These are phyloP conservation scores for Triticum dicoccoides DNA, from an alignment of 176 grass and related monocot species.

Conservation along the genomic window DNA sequence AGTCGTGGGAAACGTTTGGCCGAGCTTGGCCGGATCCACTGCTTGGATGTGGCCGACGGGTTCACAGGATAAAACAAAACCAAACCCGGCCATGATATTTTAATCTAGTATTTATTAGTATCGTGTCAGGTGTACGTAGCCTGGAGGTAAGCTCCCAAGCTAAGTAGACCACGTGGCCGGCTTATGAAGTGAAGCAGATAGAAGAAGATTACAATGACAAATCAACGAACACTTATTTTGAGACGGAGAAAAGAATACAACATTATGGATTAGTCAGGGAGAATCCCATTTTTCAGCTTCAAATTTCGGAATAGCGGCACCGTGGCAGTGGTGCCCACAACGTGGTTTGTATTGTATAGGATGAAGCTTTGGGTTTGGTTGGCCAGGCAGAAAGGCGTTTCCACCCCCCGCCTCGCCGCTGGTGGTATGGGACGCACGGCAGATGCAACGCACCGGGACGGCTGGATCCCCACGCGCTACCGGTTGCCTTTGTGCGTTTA, in stretches of 20 bases:
- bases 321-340: background rate
- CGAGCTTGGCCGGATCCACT: background rate
- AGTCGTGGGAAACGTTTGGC: background rate
- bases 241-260: too few relatives aligned
- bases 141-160: background rate
- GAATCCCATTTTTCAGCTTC: too few relatives aligned
- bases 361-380: background rate
- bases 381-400: background rate
- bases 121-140: background rate
- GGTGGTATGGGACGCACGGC: background rate
- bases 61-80: background rate
- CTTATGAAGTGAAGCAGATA: too few relatives aligned
- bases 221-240: too few relatives aligned
- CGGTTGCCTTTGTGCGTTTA: constrained; percentile 8
- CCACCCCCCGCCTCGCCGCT: too few relatives aligned
- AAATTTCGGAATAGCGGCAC: background rate
- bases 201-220: too few relatives aligned
- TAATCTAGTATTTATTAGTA: background rate
- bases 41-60: background rate
- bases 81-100: background rate
- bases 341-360: background rate
- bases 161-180: background rate
- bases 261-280: too few relatives aligned
- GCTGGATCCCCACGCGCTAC: background rate
- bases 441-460: constrained; percentile 4